Conservation (phyloP, 805 yeast genomes). For the Barnettozyma vustinii region DNA sequence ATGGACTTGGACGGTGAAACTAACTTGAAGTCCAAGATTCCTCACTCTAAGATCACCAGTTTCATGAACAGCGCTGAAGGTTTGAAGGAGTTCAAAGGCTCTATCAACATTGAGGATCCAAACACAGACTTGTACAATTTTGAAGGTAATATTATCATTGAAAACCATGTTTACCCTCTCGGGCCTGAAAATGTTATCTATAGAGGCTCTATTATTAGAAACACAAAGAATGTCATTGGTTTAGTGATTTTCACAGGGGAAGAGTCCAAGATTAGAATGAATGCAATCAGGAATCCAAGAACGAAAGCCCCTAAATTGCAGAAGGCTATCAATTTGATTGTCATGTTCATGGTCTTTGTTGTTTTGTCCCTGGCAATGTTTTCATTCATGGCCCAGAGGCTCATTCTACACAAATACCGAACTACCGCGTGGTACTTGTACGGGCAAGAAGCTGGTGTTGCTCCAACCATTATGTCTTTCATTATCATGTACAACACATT, state of each 20-base stretch:
- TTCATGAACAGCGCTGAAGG: constrained; percentile 44
- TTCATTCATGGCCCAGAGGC: constrained; percentile 72
- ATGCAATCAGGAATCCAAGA: constrained; percentile 84
- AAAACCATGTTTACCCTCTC: constrained; percentile 45
- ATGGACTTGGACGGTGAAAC: constrained; percentile 99
- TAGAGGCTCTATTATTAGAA: constrained; percentile 85
- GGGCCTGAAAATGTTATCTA: constrained; percentile 81
- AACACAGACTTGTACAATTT: constrained; percentile 86
- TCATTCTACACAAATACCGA: constrained; percentile 37
- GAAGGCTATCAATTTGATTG: constrained; percentile 73
- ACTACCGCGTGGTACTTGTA: constrained; percentile 67
- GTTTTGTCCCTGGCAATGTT: constrained; percentile 73
- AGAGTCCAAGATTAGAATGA: constrained; percentile 93
- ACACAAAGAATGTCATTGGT: constrained; percentile 71
- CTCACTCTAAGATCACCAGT: constrained; percentile 59
- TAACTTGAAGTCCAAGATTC: constrained; percentile 68
- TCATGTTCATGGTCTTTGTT: constrained; percentile 79
- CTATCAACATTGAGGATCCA: constrained; percentile 80
- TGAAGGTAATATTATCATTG: constrained; percentile 63
- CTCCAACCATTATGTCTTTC: constrained; percentile 91
- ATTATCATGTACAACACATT: constrained; percentile 96
- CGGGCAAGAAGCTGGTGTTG: constrained; percentile 72
- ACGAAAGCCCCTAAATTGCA: constrained; percentile 93
- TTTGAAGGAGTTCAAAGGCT: constrained; percentile 44
- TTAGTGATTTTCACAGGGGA: constrained; percentile 90